Conservation (phyloP, 2,329 filamentous ascomycete species). For the Amesomyces nigricolor region DNA sequence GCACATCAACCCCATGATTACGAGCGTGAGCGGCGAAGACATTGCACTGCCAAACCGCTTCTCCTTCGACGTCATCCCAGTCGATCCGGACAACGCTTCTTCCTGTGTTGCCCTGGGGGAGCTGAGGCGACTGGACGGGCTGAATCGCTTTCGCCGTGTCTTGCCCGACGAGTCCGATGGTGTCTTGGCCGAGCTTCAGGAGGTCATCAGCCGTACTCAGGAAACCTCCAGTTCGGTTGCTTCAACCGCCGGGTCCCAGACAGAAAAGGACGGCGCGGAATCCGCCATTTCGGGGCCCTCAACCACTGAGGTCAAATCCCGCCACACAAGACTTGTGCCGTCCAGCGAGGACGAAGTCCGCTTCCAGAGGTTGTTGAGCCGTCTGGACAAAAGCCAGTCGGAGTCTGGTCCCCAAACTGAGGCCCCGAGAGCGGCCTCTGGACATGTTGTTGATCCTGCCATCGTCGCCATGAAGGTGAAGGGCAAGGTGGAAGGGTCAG, state of each 20-base stretch:
- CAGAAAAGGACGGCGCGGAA: neutral
- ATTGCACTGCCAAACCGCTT: slow-evolving; percentile 21
- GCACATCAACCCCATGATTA: slow-evolving; percentile 16
- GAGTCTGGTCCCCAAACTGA: too few relatives aligned
- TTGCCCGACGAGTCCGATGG: slow-evolving; percentile 10
- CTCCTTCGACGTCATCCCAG: slow-evolving; percentile 19
- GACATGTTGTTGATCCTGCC: slow-evolving; percentile 14
- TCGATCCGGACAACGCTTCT: neutral
- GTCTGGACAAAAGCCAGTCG: slow-evolving; percentile 10
- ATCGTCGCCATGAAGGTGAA: slow-evolving; percentile 21
- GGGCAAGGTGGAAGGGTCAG: neutral
- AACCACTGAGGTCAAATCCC: neutral
- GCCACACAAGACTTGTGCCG: neutral
- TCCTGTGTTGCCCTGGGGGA: slow-evolving; percentile 3
- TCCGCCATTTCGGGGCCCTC: neutral
- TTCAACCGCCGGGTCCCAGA: neutral
- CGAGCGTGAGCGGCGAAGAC: slow-evolving; percentile 20
- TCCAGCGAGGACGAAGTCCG: slow-evolving; percentile 16
- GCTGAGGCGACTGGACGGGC: slow-evolving; percentile 9
- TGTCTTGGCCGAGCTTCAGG: slow-evolving; percentile 4
- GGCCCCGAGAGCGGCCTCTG: neutral
- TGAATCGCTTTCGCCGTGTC: slow-evolving; percentile 1
- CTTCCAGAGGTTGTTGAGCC: slow-evolving; percentile 18
- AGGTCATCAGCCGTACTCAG: neutral
- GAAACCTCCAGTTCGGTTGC: neutral